Evolutionary conservation across 2,329 filamentous ascomycete genomes (phyloP), one percentile per base, ranked within the genome.

Genomic region (Cladosporium cucumerinum): DNA sequence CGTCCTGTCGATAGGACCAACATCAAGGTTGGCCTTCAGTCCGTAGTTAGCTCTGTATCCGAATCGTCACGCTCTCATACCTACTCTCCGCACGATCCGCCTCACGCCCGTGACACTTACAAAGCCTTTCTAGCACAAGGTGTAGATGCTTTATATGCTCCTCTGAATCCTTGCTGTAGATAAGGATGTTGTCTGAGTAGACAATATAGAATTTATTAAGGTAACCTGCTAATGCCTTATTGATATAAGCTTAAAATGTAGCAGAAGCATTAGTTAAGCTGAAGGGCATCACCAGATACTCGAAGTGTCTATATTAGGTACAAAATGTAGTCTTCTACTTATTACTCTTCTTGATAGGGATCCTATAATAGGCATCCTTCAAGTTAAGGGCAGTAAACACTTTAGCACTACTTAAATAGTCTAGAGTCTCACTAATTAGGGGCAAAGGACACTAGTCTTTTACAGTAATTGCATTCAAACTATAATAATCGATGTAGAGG

Each of bases 211-310:
- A 72, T 3, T 66, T 23, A 57, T 76, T 66, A 0, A 76, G 60
- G 23, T 63, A 67, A 3, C 66, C 43, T 3, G 48, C 8, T 8
- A 77, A 64, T 1, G 64, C 60, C 23, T 66, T 59, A 54, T 77
- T 76, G 48, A 60, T 60, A 18, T 60, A 46, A 16, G 36, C 26
- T 16, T 69, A 57, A 23, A 65, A 68, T 1, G 60, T 48, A 16
- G 58, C n/a, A 21, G 55, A 58, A 1, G 57, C 43, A 46, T 67
- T 65, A 5, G 51, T 61, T n/a, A n/a, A n/a, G n/a, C n/a, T n/a
- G n/a, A n/a, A n/a, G n/a, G n/a, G n/a, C n/a, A n/a, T n/a, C n/a
- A 80, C 71, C 36, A 72, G 49, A 46, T 72, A 80, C 66, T 81
- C 61, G 65, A 69, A 80, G 5, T 69, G 65, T 43, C 74, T 68